Conservation (phyloP, 2,329 filamentous ascomycete species). For the Pseudogymnoascus sp. region DNA sequence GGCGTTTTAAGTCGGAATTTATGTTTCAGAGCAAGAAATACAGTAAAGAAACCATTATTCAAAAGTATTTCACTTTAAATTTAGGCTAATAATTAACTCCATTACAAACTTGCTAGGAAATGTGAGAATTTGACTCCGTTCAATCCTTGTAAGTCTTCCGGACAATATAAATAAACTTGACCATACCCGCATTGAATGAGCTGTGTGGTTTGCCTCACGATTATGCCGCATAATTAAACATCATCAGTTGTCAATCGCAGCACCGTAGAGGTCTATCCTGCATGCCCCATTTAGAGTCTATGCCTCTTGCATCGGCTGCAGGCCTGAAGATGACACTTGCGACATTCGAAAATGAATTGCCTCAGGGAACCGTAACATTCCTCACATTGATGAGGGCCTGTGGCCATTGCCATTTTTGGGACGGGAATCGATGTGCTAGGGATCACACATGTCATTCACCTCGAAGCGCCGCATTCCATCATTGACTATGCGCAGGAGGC, state of each 20-base stretch:
- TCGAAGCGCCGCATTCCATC: constrained; percentile 12
- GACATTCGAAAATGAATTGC: constrained; percentile 40
- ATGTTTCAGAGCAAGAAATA: neutral
- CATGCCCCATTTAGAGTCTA: constrained; percentile 29
- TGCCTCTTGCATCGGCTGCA: constrained; percentile 42
- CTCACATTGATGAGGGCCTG: constrained; percentile 34
- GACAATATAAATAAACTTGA: neutral
- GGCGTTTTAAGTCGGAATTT: neutral
- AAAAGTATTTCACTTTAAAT: neutral
- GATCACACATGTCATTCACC: constrained; percentile 15
- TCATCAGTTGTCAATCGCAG: neutral
- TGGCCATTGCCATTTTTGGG: constrained; percentile 18
- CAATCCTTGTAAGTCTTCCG: neutral
- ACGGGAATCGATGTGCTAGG: constrained; percentile 18
- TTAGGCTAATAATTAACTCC: neutral
- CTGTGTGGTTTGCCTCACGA: neutral
- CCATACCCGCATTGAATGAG: neutral
- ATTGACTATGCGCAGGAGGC: constrained; percentile 16
- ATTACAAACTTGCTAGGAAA: neutral
- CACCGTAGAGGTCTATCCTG: neutral
- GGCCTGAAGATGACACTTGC: constrained; percentile 35
- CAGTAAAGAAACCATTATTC: neutral
- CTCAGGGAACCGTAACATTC: constrained; percentile 35
- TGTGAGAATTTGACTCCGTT: neutral
- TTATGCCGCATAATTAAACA: neutral